Evolutionary conservation across 2,329 filamentous ascomycete species (phyloP).

Genomic region (Diaporthe destruens): DNA sequence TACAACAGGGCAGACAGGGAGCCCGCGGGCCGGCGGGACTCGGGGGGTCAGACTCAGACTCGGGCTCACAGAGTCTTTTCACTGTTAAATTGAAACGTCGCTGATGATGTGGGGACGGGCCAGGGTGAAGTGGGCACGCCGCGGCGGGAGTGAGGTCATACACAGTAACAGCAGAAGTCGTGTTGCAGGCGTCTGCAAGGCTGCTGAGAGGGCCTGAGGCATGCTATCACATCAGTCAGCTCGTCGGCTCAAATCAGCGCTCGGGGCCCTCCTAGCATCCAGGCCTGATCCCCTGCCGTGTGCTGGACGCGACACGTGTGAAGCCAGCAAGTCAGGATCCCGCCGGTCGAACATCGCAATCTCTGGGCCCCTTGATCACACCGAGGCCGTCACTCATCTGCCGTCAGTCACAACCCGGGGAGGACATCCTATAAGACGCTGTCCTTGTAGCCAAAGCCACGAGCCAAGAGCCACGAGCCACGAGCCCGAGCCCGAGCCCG

Average conservation of each 20-base stretch:
- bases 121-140: slow-evolving; percentile 23
- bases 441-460: no score
- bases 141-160: slow-evolving; percentile 28
- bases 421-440: no score
- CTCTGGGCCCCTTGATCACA: slow-evolving; percentile 14
- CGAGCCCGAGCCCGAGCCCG: neutral
- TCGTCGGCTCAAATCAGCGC: slow-evolving; percentile 7
- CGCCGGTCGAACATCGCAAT: slow-evolving; percentile 31
- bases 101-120: slow-evolving; percentile 29
- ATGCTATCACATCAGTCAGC: slow-evolving; percentile 1
- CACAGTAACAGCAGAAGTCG: slow-evolving; percentile 3
- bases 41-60: neutral
- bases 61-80: neutral
- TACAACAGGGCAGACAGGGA: neutral
- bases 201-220: neutral
- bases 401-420: neutral
- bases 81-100: slow-evolving; percentile 28
- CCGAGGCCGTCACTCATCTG: neutral
- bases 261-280: slow-evolving; percentile 18
- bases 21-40: neutral
- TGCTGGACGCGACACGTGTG: slow-evolving; percentile 11
- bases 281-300: neutral
- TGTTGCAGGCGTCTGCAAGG: slow-evolving; percentile 1
- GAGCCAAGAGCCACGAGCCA: neutral
- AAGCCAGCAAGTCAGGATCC: neutral